These are phyloP conservation scores for Eimeria zaria DNA, from an alignment of 169 alveolate genomes.

Conservation along the genomic window DNA sequence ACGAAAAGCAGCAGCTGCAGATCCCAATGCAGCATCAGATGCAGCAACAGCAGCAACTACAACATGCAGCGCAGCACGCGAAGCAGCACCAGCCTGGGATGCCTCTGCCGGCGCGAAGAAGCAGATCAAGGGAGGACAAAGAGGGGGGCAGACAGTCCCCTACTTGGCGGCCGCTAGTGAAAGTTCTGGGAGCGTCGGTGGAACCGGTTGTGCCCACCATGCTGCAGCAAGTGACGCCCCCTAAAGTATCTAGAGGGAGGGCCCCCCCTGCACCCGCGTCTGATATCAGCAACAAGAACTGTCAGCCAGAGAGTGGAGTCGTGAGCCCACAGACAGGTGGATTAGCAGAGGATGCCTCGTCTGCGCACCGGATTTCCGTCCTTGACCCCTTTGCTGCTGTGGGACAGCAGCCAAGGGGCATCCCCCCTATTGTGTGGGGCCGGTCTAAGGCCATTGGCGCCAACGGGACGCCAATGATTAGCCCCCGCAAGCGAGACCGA, in stretches of 20 bases:
- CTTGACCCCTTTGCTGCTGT: not conserved
- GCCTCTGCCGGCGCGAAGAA: not conserved
- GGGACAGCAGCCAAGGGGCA: not conserved
- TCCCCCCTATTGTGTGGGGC: slow-evolving; percentile 49
- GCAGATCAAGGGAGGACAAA: not conserved
- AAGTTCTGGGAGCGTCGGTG: not conserved
- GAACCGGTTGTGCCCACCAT: not conserved
- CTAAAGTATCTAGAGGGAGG: not conserved
- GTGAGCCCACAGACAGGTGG: not conserved
- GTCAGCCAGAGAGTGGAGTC: not conserved
- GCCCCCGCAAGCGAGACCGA: slow-evolving; percentile 18
- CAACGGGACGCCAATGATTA: slow-evolving; percentile 78
- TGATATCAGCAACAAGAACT: not conserved
- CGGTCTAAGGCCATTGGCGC: slow-evolving; percentile 77
- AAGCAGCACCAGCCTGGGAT: not conserved
- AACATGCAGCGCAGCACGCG: not conserved
- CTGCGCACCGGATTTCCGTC: not conserved
- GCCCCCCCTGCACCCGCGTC: not conserved
- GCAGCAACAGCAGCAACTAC: too few species aligned
- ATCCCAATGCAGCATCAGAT: not conserved
- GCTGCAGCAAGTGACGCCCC: not conserved
- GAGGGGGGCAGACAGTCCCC: not conserved
- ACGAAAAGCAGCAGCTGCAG: not conserved
- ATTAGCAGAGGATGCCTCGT: not conserved
- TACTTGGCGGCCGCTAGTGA: not conserved